Base-by-base conservation (phyloP, 495 filamentous ascomycete genomes). In the Chlorociboria aeruginascens region DNA sequence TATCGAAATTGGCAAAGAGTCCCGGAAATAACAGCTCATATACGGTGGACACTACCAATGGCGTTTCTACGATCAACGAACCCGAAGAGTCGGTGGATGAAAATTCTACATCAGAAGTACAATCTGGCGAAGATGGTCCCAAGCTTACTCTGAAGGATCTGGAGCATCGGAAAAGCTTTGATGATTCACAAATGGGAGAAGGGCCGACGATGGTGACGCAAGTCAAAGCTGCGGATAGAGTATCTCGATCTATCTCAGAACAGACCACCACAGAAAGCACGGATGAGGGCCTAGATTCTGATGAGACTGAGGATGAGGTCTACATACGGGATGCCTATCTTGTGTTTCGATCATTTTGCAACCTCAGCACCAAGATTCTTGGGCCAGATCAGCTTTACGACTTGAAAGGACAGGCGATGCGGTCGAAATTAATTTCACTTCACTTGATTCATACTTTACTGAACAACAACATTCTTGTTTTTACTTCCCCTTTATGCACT, bases 271-370 rank as follows among this genome's bases (percentile, higher is more conserved):
- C 68, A 28, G 61, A 61, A 31, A 63, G 45, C 45, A 65, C 51
- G 2, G 71, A 74, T 16, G 66, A 71, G 4, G 67, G 73, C 1
- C 33, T 52, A 43, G 57, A 60, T 16, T 71, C 78, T 8, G 88
- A 95, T 49, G 93, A 96, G 37, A 87, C 92, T 49, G 89, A 95
- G 52, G 93, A 97, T 58, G 93, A 99, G 56, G 84, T 96, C 6
- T 97, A 89, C 59, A 83, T 95, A 47, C 86, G 90, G 57, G 93
- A 99, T 64, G 87, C 93, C 11, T 99, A 95, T 61, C 70, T 99
- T 11, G 89, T 99, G 30, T 95, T 99, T 70, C 77, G 93, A 17
- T 92, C 93, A 8, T 89, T 99, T 65, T 99, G 93, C 72, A 95
- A 95, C 61, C 72, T 99, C 37, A 95, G 89, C 50, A 95, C 89